Conservation (phyloP, 2,329 filamentous ascomycete genomes). For the Clarireedia homoeocarpa region DNA sequence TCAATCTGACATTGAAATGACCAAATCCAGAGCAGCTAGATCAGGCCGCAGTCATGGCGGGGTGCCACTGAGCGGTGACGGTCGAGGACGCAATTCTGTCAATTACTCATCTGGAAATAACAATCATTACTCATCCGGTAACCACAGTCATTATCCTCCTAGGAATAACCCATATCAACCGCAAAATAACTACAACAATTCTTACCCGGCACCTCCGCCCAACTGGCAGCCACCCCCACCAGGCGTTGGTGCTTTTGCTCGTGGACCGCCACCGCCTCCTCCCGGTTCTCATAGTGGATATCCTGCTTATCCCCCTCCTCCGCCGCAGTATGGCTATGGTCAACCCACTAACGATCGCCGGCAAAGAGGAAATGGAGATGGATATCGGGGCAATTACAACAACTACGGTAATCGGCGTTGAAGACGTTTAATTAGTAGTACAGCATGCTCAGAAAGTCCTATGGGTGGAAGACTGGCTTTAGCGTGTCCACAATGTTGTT, state of each 20-base stretch:
- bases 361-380: conserved; percentile 2
- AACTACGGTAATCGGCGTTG: conserved; percentile 6
- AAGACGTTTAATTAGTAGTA: not conserved
- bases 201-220: conserved; percentile 21
- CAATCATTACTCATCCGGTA: conserved; percentile 13
- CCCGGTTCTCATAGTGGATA: conserved; percentile 23
- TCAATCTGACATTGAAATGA: conserved; percentile 64
- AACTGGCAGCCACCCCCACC: conserved; percentile 39
- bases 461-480: not conserved
- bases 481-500: too few relatives aligned
- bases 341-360: conserved; percentile 14
- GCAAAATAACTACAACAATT: conserved; percentile 17
- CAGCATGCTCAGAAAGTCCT: not conserved
- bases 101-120: conserved; percentile 39
- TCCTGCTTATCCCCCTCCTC: conserved; percentile 12
- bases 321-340: conserved; percentile 18
- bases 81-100: conserved; percentile 41
- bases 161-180: conserved; percentile 7
- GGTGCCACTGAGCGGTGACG: conserved; percentile 46
- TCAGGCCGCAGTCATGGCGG: conserved; percentile 65
- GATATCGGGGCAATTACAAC: conserved; percentile 12
- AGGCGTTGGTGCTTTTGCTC: conserved; percentile 36
- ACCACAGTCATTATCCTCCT: conserved; percentile 6
- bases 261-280: conserved; percentile 40
- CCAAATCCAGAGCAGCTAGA: conserved; percentile 57